These are phyloP conservation scores for Rhodotorula graminis DNA, from an alignment of 768 basidiomycete genomes.

Conservation along the genomic window DNA sequence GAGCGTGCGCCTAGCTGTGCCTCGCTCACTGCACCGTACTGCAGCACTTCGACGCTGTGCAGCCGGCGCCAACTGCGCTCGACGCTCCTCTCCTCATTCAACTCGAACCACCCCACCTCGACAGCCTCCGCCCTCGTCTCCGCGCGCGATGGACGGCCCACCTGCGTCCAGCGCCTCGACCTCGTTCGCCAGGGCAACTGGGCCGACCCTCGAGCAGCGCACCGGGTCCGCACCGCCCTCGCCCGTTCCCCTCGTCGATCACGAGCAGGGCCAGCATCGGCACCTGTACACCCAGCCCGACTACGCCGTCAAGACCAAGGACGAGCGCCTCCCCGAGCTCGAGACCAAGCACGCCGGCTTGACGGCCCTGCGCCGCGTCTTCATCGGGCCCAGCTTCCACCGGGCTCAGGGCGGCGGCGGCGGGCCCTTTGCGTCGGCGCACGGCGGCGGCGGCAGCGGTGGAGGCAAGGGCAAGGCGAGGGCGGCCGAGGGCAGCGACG, in stretches of 20 bases:
- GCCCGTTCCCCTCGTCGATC: background rate
- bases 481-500: background rate
- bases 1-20: too few relatives aligned
- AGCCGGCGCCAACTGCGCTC: too few relatives aligned
- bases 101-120: background rate
- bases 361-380: slow-evolving; percentile 13
- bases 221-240: background rate
- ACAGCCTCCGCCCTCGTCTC: background rate
- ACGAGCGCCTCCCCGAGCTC: background rate
- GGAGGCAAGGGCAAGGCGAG: slow-evolving; percentile 5
- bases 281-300: slow-evolving; percentile 11
- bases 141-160: background rate
- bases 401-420: background rate
- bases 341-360: slow-evolving; percentile 16
- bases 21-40: too few relatives aligned
- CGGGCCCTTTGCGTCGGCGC: background rate
- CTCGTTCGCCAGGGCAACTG: background rate
- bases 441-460: background rate
- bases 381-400: slow-evolving; percentile 29
- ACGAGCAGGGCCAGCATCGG: background rate
- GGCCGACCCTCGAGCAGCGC: background rate
- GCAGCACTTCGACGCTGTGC: too few relatives aligned
- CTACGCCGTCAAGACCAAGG: background rate
- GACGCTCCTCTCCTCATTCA: background rate
- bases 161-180: background rate